Evolutionary conservation across 805 yeast species (phyloP).

Genomic region (Metschnikowia orientalis): DNA sequence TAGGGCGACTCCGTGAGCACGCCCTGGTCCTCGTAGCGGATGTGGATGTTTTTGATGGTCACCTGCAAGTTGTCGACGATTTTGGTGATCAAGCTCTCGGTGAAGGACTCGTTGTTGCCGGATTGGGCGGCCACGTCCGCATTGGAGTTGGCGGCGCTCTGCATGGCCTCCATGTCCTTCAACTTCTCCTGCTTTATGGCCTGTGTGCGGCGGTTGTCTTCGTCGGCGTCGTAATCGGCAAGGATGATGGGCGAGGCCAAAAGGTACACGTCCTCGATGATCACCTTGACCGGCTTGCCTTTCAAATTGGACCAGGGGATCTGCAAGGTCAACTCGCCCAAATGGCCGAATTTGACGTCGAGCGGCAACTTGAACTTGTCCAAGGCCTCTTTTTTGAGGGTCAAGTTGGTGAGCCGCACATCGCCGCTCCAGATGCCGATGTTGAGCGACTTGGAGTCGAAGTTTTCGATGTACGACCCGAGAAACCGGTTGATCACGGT

Average conservation of each 20-base stretch:
- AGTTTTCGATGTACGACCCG: conserved; percentile 83
- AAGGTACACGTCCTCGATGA: conserved; percentile 80
- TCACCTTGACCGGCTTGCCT: conserved; percentile 84
- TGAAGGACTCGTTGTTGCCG: conserved; percentile 62
- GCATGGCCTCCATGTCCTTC: conserved; percentile 61
- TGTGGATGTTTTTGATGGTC: conserved; percentile 84
- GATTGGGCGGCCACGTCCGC: conserved; percentile 36
- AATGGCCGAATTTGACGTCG: conserved; percentile 81
- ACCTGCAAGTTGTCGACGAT: conserved; percentile 90
- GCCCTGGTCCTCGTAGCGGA: conserved; percentile 81
- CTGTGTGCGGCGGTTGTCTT: conserved; percentile 55
- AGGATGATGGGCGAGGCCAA: conserved; percentile 72
- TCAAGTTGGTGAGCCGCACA: conserved; percentile 74
- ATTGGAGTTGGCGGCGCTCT: conserved; percentile 38
- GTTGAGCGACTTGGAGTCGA: conserved; percentile 90
- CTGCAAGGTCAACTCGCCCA: conserved; percentile 84
- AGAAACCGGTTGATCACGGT: conserved; percentile 55
- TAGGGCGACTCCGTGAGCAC: conserved; percentile 72
- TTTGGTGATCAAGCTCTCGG: conserved; percentile 82
- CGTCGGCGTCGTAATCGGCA: conserved; percentile 50
- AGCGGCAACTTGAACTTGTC: conserved; percentile 84
- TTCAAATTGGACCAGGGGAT: conserved; percentile 97
- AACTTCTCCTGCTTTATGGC: conserved; percentile 64
- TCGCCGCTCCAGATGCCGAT: conserved; percentile 98
- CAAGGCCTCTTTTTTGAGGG: conserved; percentile 80